A percentile compares a stretch with the other conserved stretches of the same genome.
Evolutionary conservation across 2,329 filamentous ascomycete genomes (phyloP).

Genomic region (Calonectria leucothoes): DNA sequence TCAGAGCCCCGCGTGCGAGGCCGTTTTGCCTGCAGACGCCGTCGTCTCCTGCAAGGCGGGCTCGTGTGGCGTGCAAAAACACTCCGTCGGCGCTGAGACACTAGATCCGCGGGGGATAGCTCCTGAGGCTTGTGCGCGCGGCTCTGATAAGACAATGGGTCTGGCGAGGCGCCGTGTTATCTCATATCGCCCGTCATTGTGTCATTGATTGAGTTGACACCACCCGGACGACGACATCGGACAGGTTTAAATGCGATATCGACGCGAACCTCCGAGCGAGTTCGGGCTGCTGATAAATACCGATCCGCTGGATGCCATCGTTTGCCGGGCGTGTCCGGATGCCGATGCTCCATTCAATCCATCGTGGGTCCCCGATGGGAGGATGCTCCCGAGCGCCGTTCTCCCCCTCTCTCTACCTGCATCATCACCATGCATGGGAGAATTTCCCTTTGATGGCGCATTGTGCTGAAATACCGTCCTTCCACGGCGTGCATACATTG

Average conservation of each 20-base stretch:
- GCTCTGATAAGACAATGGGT: conserved; percentile 32
- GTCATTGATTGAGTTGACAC: conserved; percentile 10
- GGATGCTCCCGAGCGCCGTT: background rate
- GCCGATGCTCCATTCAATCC: background rate
- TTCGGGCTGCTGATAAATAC: background rate
- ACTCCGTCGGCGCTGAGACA: conserved; percentile 23
- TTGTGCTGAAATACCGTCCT: conserved; percentile 10
- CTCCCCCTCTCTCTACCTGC: background rate
- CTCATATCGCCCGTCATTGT: conserved; percentile 5
- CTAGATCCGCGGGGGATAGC: conserved; percentile 34
- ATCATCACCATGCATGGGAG: background rate
- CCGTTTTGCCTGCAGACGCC: conserved; percentile 27
- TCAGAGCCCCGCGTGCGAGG: conserved; percentile 10
- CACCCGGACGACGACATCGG: conserved; percentile 3
- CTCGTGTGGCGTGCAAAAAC: conserved; percentile 30
- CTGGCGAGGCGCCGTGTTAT: background rate
- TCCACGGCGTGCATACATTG: background rate
- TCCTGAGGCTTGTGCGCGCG: conserved; percentile 27
- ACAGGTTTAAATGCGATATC: background rate
- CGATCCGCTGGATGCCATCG: conserved; percentile 1
- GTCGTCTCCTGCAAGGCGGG: conserved; percentile 19
- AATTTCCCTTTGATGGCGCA: background rate
- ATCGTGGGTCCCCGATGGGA: background rate
- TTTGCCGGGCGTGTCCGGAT: background rate
- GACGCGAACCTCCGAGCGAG: conserved; percentile 1